Evolutionary conservation across 1,139 yeast species (phyloP), one percentile per base, ranked within the genome.

Genomic region (Suhomyces yuchorum): DNA sequence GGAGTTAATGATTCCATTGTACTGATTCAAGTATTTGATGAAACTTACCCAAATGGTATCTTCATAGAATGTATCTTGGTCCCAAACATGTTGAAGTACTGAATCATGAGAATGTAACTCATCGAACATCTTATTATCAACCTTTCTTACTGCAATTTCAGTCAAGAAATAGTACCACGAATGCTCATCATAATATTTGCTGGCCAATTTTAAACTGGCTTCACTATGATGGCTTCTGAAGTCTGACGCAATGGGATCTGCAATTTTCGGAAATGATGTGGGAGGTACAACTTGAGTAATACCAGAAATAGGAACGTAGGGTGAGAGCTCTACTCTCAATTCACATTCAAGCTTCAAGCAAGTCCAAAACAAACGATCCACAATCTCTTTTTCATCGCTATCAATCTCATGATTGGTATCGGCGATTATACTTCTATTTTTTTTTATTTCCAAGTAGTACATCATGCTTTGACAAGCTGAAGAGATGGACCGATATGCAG

Each of bases 161-260:
- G 81, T 77, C 39, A 77, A 59, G 51, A 70, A 77, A 51, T 62
- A 77, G 57, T 75, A 74, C 81, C 81, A 77, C 18, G 77, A 66
- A 45, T 71, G 66, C 47, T 71, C 73, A 47, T 65, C 75, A 54
- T 65, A 73, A 50, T 55, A 75, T 47, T 53, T 65, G 28, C 60
- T 55, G 0, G 76, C 72, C 23, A 70, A 52, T 45, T 51, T 55
- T 1, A 68, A 39, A 43, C 70, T 63, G 17, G 63, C 64, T n/a
- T 58, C 60, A 44, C 69, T 67, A 52, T 69, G 69, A 18, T 56
- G 50, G 11, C 49, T 46, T 18, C 43, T 52, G 17, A 47, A 49
- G 20, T 53, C 51, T 19, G 56, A 61, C 6, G 60, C 50, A 9
- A 63, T 48, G 4, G 65, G 64, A 34, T 34, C 64, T 1, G 80